Conservation (phyloP, 768 basidiomycete species). For the Roridomyces roridus region DNA sequence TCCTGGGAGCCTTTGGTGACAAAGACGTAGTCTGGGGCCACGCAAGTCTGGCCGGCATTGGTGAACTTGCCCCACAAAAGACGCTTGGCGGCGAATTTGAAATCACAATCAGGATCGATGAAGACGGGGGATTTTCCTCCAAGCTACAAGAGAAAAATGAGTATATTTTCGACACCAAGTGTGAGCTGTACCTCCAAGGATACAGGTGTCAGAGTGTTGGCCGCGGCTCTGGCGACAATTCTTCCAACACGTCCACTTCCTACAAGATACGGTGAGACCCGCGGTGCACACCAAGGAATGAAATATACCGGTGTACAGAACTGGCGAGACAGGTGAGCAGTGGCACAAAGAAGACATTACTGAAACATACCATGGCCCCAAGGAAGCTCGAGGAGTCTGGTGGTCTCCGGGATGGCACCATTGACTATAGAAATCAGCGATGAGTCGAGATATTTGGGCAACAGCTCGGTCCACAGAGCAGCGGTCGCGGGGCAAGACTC, state of each 20-base stretch:
- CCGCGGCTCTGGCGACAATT: conserved; percentile 77
- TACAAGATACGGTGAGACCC: conserved; percentile 9
- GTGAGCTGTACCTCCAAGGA: conserved; percentile 44
- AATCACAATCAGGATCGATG: conserved; percentile 71
- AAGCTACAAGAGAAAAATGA: conserved; percentile 44
- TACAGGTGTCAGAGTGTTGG: conserved; percentile 75
- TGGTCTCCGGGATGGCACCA: conserved; percentile 69
- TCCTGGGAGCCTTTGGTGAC: conserved; percentile 54
- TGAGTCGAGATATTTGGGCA: conserved; percentile 78
- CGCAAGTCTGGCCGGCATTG: conserved; percentile 81
- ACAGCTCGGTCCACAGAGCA: conserved; percentile 65
- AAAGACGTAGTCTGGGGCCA: conserved; percentile 64
- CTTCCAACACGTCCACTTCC: conserved; percentile 65
- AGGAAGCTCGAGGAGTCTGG: conserved; percentile 73
- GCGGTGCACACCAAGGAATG: not conserved
- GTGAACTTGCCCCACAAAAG: conserved; percentile 83
- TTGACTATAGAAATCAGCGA: conserved; percentile 71
- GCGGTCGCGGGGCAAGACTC: conserved; percentile 66
- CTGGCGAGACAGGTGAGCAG: conserved; percentile 33
- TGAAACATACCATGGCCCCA: conserved; percentile 61
- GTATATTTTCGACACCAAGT: not conserved
- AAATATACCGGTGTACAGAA: conserved; percentile 66
- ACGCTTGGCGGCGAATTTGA: conserved; percentile 69
- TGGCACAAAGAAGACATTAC: not conserved
- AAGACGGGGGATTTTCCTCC: conserved; percentile 76